A percentile compares a stretch with the other conserved stretches of the same genome.
phyloP scores from a whole-genome alignment of 176 grass and related monocot genomes.

The Triticum aestivum region DNA sequence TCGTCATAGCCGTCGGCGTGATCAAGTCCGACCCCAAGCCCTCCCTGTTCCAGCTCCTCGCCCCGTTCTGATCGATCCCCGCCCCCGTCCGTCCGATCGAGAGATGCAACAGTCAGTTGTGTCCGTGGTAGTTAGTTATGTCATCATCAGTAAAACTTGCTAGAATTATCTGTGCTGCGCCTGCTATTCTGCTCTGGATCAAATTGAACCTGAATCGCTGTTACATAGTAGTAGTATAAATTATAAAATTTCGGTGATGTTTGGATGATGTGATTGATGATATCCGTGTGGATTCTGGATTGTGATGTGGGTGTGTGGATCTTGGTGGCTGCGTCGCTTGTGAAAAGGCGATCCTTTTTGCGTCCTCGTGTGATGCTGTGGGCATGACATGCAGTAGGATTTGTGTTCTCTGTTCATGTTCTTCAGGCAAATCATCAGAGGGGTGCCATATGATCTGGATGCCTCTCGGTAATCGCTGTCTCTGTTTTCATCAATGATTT shows the following conservation, averaged over 20 bases:
- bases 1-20: constrained; percentile 5
- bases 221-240: background rate
- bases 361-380: background rate
- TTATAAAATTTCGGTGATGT: background rate
- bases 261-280: background rate
- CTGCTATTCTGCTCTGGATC: background rate
- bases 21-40: constrained; percentile 3
- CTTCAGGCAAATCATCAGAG: background rate
- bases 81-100: background rate
- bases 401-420: background rate
- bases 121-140: background rate
- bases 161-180: background rate
- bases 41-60: background rate
- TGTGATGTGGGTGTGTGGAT: background rate
- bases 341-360: background rate
- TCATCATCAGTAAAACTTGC: background rate
- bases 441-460: background rate
- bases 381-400: background rate
- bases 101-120: background rate
- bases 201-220: background rate
- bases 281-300: background rate
- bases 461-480: background rate
- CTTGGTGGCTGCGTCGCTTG: background rate
- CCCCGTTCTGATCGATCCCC: background rate
- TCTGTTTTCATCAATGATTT: too few relatives aligned